phyloP scores from a whole-genome alignment of 768 basidiomycete species.

The Auriculariales sp. region DNA sequence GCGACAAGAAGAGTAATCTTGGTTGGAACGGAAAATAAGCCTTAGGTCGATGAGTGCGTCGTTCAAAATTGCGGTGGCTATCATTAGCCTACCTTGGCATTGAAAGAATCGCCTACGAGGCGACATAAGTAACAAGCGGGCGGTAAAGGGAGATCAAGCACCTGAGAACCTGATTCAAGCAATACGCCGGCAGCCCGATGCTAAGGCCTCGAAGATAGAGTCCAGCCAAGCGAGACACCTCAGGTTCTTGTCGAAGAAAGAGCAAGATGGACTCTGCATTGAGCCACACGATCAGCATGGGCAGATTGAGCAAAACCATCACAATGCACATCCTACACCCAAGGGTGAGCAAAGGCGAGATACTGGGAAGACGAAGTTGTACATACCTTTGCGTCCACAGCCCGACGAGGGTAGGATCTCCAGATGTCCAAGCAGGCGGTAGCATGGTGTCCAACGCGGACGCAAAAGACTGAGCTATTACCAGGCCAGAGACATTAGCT shows the following conservation, averaged over 20 bases:
- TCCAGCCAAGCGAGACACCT: conserved; percentile 65
- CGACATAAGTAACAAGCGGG: neutral
- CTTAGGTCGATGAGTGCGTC: conserved; percentile 17
- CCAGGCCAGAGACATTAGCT: conserved; percentile 55
- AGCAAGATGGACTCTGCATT: conserved; percentile 71
- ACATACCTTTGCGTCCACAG: conserved; percentile 82
- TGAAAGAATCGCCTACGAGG: conserved; percentile 54
- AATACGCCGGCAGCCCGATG: conserved; percentile 66
- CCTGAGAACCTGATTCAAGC: conserved; percentile 41
- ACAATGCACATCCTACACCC: neutral
- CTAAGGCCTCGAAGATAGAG: conserved; percentile 64
- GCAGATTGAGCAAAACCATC: conserved; percentile 14
- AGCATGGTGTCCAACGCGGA: conserved; percentile 87
- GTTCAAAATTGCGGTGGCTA: neutral
- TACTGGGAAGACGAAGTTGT: conserved; percentile 23
- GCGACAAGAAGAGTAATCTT: conserved; percentile 70
- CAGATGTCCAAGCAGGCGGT: conserved; percentile 88
- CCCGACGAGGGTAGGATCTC: conserved; percentile 71
- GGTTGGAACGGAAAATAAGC: conserved; percentile 74
- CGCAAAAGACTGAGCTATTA: conserved; percentile 67
- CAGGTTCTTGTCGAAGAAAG: conserved; percentile 62
- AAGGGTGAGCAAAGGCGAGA: conserved; percentile 1
- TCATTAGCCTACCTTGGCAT: conserved; percentile 52
- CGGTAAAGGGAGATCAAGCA: conserved; percentile 8
- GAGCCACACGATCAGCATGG: conserved; percentile 61